These are phyloP conservation scores for Fusarium sp. DNA, from an alignment of 2,329 filamentous ascomycete species.

Conservation along the genomic window DNA sequence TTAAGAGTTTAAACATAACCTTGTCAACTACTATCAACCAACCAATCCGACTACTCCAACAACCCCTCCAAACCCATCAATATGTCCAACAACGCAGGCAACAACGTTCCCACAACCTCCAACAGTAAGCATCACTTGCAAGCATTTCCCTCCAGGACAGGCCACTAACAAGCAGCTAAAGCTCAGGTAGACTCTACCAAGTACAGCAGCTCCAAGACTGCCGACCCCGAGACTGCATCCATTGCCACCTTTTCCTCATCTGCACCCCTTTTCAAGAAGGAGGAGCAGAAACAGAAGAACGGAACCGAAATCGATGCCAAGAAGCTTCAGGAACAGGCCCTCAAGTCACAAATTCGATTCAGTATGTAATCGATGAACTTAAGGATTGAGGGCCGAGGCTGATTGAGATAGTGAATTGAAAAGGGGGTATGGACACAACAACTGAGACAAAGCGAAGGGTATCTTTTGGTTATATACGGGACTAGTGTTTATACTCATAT, in stretches of 20 bases:
- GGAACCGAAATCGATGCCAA: constrained; percentile 33
- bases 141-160: not conserved
- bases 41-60: not conserved
- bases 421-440: not conserved
- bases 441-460: not conserved
- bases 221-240: constrained; percentile 42
- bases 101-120: constrained; percentile 16
- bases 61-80: not conserved
- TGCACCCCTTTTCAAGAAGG: constrained; percentile 39
- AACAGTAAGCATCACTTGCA: constrained; percentile 26
- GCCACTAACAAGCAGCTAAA: constrained; percentile 12
- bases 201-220: constrained; percentile 16
- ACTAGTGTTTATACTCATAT: not conserved
- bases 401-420: not conserved
- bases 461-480: constrained; percentile 16
- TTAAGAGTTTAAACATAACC: not conserved
- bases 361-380: constrained; percentile 33
- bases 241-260: constrained; percentile 42
- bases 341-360: constrained; percentile 45
- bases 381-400: not conserved
- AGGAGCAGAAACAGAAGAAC: constrained; percentile 24
- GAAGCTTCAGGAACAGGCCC: constrained; percentile 44
- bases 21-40: not conserved
- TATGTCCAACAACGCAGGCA: constrained; percentile 26
- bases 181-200: constrained; percentile 25